phyloP scores from a whole-genome alignment of 2,329 filamentous ascomycete genomes.

The Talaromyces islandicus region DNA sequence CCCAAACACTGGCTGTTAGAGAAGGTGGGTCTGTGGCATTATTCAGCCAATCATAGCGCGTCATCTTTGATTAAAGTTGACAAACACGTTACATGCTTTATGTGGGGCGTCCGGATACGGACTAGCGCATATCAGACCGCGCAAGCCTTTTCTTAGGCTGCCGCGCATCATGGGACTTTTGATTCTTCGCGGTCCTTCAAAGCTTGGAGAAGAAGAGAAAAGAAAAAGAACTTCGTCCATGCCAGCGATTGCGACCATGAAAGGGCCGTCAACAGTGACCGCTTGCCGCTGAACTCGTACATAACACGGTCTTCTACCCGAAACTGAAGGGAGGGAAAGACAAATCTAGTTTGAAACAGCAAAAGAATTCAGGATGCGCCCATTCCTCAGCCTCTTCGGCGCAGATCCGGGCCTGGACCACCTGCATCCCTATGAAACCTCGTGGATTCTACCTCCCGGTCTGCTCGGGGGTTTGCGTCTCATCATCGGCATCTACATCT shows the following conservation, averaged over 20 bases:
- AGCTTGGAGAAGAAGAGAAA: background rate
- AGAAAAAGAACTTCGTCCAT: background rate
- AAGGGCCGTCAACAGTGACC: background rate
- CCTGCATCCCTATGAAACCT: conserved; percentile 67
- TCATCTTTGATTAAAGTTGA: background rate
- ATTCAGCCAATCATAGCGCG: background rate
- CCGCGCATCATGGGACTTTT: background rate
- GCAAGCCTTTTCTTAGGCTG: too few relatives aligned
- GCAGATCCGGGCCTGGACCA: conserved; percentile 38
- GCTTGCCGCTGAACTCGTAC: background rate
- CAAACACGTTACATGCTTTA: background rate
- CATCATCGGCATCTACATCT: conserved; percentile 56
- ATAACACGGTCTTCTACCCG: background rate
- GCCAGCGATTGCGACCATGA: background rate
- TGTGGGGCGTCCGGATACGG: background rate
- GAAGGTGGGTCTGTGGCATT: background rate
- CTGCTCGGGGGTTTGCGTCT: conserved; percentile 42
- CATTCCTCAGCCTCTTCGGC: conserved; percentile 23
- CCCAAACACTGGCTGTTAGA: background rate
- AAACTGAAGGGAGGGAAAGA: background rate
- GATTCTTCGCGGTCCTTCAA: background rate
- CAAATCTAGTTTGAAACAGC: background rate
- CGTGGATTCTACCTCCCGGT: conserved; percentile 68
- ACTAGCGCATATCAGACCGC: background rate
- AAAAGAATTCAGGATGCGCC: conserved; percentile 1